Conservation (phyloP, 1,139 yeast genomes). For the Hyphopichia burtonii region DNA sequence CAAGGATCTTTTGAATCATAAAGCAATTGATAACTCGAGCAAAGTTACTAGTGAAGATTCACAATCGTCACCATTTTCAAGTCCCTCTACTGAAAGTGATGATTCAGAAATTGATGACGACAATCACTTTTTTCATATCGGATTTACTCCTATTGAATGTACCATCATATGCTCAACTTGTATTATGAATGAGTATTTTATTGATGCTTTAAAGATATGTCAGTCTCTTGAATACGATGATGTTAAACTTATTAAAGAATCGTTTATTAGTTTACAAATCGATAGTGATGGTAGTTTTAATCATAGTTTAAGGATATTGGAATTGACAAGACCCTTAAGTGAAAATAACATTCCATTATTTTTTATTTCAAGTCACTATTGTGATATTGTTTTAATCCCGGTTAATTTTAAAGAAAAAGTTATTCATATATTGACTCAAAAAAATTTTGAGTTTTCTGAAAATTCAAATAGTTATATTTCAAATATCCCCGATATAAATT, state of each 20-base stretch:
- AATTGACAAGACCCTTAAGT: slow-evolving; percentile 60
- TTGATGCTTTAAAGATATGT: slow-evolving; percentile 32
- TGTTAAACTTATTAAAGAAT: slow-evolving; percentile 45
- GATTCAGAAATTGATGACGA: slow-evolving; percentile 21
- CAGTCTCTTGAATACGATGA: slow-evolving; percentile 24
- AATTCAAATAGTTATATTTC: slow-evolving; percentile 32
- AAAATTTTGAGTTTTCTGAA: slow-evolving; percentile 47
- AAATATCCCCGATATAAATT: background rate
- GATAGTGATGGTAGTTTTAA: slow-evolving; percentile 61
- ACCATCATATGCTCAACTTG: slow-evolving; percentile 50
- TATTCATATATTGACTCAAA: slow-evolving; percentile 38
- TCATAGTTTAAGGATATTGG: slow-evolving; percentile 53
- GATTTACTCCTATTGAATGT: slow-evolving; percentile 57
- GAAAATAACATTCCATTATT: slow-evolving; percentile 58
- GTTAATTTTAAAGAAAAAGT: slow-evolving; percentile 43
- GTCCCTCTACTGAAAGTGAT: background rate
- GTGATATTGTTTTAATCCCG: slow-evolving; percentile 68
- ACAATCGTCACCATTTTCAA: background rate
- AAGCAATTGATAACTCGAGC: slow-evolving; percentile 21
- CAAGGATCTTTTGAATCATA: background rate
- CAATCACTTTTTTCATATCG: slow-evolving; percentile 48
- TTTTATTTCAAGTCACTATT: slow-evolving; percentile 64
- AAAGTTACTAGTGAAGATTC: slow-evolving; percentile 10
- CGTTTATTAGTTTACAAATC: slow-evolving; percentile 55
- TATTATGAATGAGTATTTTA: slow-evolving; percentile 36